Percentiles rank a stretch among this genome's conserved stretches.
Conservation (phyloP, 1,139 yeast species). For the Starmera stellimalicola region DNA sequence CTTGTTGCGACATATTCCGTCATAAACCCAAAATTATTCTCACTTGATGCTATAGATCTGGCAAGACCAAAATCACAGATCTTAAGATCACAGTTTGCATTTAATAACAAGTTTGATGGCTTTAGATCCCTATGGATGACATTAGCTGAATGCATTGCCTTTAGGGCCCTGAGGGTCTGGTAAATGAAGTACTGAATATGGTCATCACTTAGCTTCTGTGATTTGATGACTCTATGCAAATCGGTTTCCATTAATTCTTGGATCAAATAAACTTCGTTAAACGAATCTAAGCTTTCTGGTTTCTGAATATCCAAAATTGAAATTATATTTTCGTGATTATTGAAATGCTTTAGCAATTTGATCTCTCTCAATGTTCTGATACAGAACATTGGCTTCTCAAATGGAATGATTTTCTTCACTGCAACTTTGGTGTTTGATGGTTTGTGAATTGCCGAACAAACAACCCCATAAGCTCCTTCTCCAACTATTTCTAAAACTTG, state of each 20-base stretch:
- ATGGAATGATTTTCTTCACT: constrained; percentile 89
- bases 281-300: constrained; percentile 66
- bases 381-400: constrained; percentile 87
- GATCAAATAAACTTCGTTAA: constrained; percentile 81
- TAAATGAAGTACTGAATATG: constrained; percentile 90
- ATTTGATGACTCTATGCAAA: constrained; percentile 78
- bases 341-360: constrained; percentile 76
- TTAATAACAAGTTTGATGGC: constrained; percentile 78
- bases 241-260: constrained; percentile 98
- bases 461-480: constrained; percentile 98
- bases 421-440: constrained; percentile 91
- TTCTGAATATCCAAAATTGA: constrained; percentile 85
- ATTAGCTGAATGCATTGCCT: constrained; percentile 83
- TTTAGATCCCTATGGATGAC: constrained; percentile 90
- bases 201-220: constrained; percentile 80
- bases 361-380: constrained; percentile 84
- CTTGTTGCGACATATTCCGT: constrained; percentile 97
- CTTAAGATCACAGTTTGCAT: constrained; percentile 89
- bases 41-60: constrained; percentile 43
- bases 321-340: constrained; percentile 81
- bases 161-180: constrained; percentile 83
- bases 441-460: constrained; percentile 82
- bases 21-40: constrained; percentile 64
- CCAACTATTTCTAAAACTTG: constrained; percentile 80
- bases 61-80: constrained; percentile 95